phyloP scores from a whole-genome alignment of 495 filamentous ascomycete species.

The Letharia lupina region DNA sequence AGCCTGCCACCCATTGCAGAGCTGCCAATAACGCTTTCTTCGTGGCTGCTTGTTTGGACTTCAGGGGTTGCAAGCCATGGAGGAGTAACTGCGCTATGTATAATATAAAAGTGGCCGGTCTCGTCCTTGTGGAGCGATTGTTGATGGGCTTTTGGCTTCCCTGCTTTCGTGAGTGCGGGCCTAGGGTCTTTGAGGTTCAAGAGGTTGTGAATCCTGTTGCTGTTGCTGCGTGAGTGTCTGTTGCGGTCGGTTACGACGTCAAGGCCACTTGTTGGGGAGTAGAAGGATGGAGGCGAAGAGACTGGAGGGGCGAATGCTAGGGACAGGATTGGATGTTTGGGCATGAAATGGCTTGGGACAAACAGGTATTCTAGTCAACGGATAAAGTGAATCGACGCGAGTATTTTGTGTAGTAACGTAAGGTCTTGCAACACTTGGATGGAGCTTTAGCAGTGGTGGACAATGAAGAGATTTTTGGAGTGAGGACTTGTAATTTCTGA shows the following conservation, averaged over 20 bases:
- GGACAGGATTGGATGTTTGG: background rate
- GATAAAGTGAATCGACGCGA: background rate
- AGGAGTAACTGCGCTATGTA: background rate
- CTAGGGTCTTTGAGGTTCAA: background rate
- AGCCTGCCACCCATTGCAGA: background rate
- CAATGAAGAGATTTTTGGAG: too few species aligned
- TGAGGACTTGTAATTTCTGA: too few species aligned
- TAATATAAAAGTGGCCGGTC: background rate
- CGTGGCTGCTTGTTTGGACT: background rate
- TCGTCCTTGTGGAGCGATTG: background rate
- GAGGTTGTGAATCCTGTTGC: background rate
- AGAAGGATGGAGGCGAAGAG: background rate
- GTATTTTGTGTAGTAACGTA: background rate
- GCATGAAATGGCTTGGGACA: background rate
- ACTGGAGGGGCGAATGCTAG: background rate
- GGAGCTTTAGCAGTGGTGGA: too few species aligned
- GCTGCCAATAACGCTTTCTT: background rate
- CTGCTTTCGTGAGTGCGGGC: background rate
- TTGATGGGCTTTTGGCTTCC: background rate
- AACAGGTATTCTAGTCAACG: background rate
- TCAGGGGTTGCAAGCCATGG: background rate
- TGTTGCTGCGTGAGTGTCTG: background rate
- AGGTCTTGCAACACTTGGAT: too few species aligned
- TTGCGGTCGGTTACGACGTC: background rate
- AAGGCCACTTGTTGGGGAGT: background rate